These are phyloP conservation scores for Coniochaeta ligniaria DNA, from an alignment of 2,329 filamentous ascomycete species.

Conservation along the genomic window DNA sequence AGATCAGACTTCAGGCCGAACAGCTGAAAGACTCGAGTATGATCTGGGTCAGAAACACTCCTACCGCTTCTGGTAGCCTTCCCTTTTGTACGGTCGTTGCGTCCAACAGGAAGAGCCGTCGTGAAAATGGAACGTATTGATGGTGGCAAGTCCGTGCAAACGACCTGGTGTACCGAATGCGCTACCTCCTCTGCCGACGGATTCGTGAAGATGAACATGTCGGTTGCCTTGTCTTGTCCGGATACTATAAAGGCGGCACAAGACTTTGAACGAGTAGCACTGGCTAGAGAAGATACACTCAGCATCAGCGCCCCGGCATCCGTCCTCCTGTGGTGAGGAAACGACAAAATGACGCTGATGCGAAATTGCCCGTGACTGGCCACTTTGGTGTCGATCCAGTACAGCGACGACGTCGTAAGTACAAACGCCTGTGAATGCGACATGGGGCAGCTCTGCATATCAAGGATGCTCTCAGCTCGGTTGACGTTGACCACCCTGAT, in stretches of 20 bases:
- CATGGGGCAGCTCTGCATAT: conserved; percentile 41
- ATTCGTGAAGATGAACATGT: conserved; percentile 14
- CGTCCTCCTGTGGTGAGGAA: conserved; percentile 32
- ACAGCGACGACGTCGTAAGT: conserved; percentile 46
- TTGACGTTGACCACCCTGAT: conserved; percentile 17
- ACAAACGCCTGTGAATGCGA: conserved; percentile 46
- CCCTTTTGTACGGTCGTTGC: background rate
- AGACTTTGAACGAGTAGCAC: conserved; percentile 5
- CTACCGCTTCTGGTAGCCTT: background rate
- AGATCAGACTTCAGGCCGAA: conserved; percentile 7
- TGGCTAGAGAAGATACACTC: conserved; percentile 21
- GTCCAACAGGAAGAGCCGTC: background rate
- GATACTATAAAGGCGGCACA: conserved; percentile 19
- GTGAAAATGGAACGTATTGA: background rate
- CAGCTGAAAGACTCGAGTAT: conserved; percentile 7
- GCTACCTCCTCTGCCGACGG: background rate
- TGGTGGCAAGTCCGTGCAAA: background rate
- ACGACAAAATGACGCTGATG: conserved; percentile 10
- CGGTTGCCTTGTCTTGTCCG: conserved; percentile 7
- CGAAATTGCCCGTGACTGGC: conserved; percentile 1
- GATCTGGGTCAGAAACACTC: background rate
- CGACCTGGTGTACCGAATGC: background rate
- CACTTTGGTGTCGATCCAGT: conserved; percentile 25
- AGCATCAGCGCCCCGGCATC: conserved; percentile 31
- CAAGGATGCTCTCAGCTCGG: conserved; percentile 40